Evolutionary conservation across 495 filamentous ascomycete species (phyloP).

Genomic region (Aspergillus ostianus): DNA sequence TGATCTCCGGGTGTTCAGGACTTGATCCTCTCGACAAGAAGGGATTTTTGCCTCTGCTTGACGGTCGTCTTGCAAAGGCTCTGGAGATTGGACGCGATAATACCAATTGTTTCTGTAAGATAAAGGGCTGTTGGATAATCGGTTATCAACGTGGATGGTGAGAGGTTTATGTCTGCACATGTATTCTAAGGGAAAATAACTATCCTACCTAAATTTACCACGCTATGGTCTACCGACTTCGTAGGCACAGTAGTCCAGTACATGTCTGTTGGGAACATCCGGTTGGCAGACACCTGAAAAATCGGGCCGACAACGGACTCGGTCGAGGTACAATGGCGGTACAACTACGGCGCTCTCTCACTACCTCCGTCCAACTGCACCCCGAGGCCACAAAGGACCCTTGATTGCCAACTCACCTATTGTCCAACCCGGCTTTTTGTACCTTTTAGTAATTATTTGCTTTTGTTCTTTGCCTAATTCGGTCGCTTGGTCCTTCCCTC

Average conservation of each 20-base stretch:
- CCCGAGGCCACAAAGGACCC: not conserved
- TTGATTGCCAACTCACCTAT: slow-evolving; percentile 3
- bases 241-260: too few species aligned
- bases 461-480: slow-evolving; percentile 1
- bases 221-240: too few species aligned
- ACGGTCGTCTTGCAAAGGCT: too few species aligned
- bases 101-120: not conserved
- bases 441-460: not conserved
- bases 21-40: not conserved
- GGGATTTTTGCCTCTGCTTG: not conserved
- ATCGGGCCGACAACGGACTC: not conserved
- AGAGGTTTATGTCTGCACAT: not conserved
- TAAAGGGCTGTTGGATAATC: not conserved
- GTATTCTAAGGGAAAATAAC: not conserved
- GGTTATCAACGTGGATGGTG: not conserved
- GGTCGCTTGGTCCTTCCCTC: slow-evolving; percentile 4
- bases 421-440: slow-evolving; percentile 3
- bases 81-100: not conserved
- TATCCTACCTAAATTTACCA: too few species aligned
- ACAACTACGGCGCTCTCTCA: not conserved
- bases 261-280: not conserved
- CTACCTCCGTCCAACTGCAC: not conserved
- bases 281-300: not conserved
- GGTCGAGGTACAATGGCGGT: not conserved
- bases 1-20: not conserved